Evolutionary conservation across 805 yeast genomes (phyloP).

Genomic region (Saccharomyces cerevisiae): DNA sequence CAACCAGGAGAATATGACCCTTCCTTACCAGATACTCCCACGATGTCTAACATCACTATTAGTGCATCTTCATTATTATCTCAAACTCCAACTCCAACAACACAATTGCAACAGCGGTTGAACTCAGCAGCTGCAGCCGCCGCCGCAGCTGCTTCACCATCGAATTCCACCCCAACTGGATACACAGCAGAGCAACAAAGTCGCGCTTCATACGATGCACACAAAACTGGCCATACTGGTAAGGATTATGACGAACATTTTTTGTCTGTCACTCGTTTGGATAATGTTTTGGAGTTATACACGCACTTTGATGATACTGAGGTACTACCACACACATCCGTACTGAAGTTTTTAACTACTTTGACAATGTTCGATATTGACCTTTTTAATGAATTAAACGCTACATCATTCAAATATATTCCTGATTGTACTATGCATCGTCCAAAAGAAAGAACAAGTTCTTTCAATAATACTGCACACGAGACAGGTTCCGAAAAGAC

Average conservation of each 20-base stretch:
- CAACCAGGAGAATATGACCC: background rate
- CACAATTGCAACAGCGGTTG: background rate
- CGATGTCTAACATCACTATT: background rate
- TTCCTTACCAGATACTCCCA: background rate
- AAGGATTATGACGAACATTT: background rate
- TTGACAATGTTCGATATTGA: conserved; percentile 23
- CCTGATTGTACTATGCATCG: conserved; percentile 7
- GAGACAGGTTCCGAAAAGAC: conserved; percentile 8
- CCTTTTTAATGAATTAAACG: conserved; percentile 19
- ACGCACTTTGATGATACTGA: conserved; percentile 22
- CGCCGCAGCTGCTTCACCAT: background rate
- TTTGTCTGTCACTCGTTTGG: conserved; percentile 7
- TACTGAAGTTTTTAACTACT: conserved; percentile 20
- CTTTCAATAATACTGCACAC: background rate
- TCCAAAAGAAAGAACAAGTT: background rate
- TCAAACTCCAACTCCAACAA: background rate
- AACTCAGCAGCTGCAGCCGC: background rate
- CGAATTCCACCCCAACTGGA: background rate
- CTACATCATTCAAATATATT: conserved; percentile 17
- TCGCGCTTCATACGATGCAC: background rate
- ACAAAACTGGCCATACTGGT: background rate
- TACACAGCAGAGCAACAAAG: background rate
- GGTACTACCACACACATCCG: conserved; percentile 22
- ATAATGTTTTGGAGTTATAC: conserved; percentile 20
- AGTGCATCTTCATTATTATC: background rate